Evolutionary conservation across 352 stramenopile species (phyloP), one percentile per base, ranked within the genome.

Genomic region (Plasmopara muralis): DNA sequence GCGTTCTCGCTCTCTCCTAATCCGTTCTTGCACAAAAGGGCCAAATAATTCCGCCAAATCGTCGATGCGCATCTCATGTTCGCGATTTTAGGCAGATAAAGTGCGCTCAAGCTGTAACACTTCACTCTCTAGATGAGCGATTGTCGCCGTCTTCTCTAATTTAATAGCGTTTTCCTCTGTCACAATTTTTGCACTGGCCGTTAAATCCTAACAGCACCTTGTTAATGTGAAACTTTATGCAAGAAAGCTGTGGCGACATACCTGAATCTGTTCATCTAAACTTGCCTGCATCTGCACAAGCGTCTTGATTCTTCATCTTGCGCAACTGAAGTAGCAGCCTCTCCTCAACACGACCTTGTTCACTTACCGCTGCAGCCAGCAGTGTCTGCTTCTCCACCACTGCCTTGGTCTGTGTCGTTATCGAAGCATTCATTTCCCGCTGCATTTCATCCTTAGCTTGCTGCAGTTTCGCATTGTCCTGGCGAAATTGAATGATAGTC

Each of bases 401-500:
- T 28, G 70, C 47, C 35, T 72, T 70, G 46, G 62, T 66, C 45
- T 83, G 76, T 45, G 20, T 25, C 20, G 20, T 25, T 25, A 25
- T 25, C 20, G 20, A 1, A 25, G 20, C 20, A 25, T 25, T 25
- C 20, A 25, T 25, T 25, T 25, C 20, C 10, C 54, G 47, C 16
- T 71, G 42, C 29, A 64, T 53, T n/a, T 74, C 60, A 16, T 79
- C 70, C 41, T 62, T 64, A 4, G 53, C 44, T 43, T 86, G 66
- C 48, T 79, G 77, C 1, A 84, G 41, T n/a, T 1, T 25, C 20
- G 78, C 28, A 34, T 77, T 85, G 16, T 89, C 75, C 38, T 90
- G 64, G 0, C 77, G 72, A 4, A 91, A 53, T 15, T 64, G 50
- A 12, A 76, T 47, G 46, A 87, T 74, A 2, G 60, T 74, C n/a